Conservation (phyloP, 2,329 filamentous ascomycete species). For the Alternaria burnsii region DNA sequence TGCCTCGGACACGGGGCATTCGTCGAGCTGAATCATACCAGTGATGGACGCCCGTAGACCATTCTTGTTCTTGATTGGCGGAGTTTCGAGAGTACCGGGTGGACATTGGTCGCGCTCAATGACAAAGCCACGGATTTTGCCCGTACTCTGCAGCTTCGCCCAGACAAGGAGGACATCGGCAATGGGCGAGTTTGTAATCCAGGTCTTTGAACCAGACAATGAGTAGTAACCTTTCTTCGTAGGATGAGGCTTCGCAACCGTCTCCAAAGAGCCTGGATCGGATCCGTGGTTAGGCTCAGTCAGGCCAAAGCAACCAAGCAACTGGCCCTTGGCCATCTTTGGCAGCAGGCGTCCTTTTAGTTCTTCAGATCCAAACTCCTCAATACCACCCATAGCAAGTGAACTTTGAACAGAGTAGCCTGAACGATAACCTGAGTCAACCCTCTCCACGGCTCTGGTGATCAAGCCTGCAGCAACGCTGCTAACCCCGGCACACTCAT, state of each 20-base stretch:
- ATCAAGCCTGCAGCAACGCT: conserved; percentile 90
- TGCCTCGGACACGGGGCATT: conserved; percentile 83
- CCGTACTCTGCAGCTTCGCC: conserved; percentile 90
- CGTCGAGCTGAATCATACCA: conserved; percentile 96
- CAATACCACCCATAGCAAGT: conserved; percentile 90
- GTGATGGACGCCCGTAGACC: conserved; percentile 92
- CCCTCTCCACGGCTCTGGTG: conserved; percentile 86
- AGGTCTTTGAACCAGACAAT: conserved; percentile 85
- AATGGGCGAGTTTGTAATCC: conserved; percentile 95
- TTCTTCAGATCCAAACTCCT: conserved; percentile 86
- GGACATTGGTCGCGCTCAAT: conserved; percentile 87
- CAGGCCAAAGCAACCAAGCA: conserved; percentile 86
- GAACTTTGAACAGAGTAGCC: conserved; percentile 95
- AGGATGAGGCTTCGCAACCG: conserved; percentile 81
- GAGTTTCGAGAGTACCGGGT: conserved; percentile 88
- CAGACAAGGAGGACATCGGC: conserved; percentile 86
- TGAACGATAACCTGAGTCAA: conserved; percentile 90
- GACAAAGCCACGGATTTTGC: conserved; percentile 93
- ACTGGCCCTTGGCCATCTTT: conserved; percentile 79
- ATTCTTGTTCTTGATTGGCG: conserved; percentile 92
- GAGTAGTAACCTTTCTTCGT: conserved; percentile 83
- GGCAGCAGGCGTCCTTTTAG: conserved; percentile 87
- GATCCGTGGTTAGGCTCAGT: conserved; percentile 94
- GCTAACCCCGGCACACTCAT: conserved; percentile 86
- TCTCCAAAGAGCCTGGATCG: conserved; percentile 92